phyloP scores from a whole-genome alignment of 2,329 filamentous ascomycete genomes.

The Claviceps arundinis region DNA sequence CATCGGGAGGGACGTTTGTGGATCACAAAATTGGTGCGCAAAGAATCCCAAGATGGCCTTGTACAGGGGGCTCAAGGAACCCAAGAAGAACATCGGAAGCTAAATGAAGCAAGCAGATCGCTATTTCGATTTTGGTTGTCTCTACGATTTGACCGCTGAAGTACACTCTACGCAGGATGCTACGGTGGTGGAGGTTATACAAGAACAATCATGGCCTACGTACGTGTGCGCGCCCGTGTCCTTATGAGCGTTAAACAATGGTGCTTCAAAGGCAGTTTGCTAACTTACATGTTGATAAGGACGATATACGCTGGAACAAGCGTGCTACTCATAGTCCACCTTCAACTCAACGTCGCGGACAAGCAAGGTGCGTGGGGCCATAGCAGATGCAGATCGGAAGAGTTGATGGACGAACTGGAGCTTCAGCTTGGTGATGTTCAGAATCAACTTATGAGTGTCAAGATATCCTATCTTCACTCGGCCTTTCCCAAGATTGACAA shows the following conservation, averaged over 20 bases:
- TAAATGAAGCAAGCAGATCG: slow-evolving; percentile 14
- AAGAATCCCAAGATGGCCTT: background rate
- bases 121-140: slow-evolving; percentile 29
- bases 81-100: background rate
- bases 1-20: slow-evolving; percentile 7
- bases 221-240: slow-evolving; percentile 9
- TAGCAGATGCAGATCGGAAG: slow-evolving; percentile 32
- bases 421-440: slow-evolving; percentile 36
- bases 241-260: too few relatives aligned
- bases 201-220: slow-evolving; percentile 29
- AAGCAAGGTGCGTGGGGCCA: slow-evolving; percentile 10
- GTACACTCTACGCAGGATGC: slow-evolving; percentile 28
- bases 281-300: slow-evolving; percentile 14
- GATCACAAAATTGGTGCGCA: slow-evolving; percentile 11
- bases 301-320: slow-evolving; percentile 29
- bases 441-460: slow-evolving; percentile 37
- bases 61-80: background rate
- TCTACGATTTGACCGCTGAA: slow-evolving; percentile 35
- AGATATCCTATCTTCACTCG: slow-evolving; percentile 42
- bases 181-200: slow-evolving; percentile 32
- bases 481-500: slow-evolving; percentile 30
- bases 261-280: background rate
- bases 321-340: slow-evolving; percentile 34
- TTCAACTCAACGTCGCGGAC: slow-evolving; percentile 19
- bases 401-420: slow-evolving; percentile 46